Conservation (phyloP, 208 protist species). For the Lotmaria passim region DNA sequence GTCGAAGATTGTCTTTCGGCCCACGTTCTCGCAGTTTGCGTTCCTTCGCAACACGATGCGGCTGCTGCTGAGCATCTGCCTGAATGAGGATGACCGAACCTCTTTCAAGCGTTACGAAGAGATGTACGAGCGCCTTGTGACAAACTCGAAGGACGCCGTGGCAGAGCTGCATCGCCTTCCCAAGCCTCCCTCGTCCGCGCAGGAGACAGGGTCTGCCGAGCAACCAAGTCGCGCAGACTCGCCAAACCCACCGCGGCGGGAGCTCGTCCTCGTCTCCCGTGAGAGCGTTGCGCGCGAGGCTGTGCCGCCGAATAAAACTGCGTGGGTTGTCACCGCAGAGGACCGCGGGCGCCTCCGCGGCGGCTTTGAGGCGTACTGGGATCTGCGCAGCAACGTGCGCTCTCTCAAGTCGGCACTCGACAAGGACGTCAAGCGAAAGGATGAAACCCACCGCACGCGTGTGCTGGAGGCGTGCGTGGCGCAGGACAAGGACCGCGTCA, state of each 20-base stretch:
- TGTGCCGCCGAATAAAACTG: constrained; percentile 11
- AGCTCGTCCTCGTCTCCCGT: constrained; percentile 23
- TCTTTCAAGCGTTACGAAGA: constrained; percentile 57
- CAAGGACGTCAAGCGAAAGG: constrained; percentile 69
- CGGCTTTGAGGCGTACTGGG: constrained; percentile 70
- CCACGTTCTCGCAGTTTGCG: constrained; percentile 65
- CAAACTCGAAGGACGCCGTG: constrained; percentile 43
- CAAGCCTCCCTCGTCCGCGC: constrained; percentile 25
- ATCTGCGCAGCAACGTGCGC: constrained; percentile 46
- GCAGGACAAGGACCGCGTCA: constrained; percentile 31
- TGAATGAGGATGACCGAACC: constrained; percentile 77
- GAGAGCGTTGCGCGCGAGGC: constrained; percentile 13
- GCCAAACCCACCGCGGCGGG: neutral
- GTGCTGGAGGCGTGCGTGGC: constrained; percentile 32
- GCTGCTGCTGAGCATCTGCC: constrained; percentile 67
- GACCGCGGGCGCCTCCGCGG: constrained; percentile 41
- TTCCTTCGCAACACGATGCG: constrained; percentile 62
- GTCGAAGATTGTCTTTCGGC: constrained; percentile 66
- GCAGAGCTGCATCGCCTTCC: constrained; percentile 46
- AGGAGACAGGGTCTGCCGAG: neutral
- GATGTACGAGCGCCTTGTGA: constrained; percentile 49
- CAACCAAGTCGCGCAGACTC: neutral
- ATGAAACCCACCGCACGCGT: constrained; percentile 63
- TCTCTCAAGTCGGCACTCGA: constrained; percentile 49
- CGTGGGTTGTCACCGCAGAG: constrained; percentile 40